Evolutionary conservation across 2,329 filamentous ascomycete species (phyloP).

Genomic region (Calonectria naviculata): DNA sequence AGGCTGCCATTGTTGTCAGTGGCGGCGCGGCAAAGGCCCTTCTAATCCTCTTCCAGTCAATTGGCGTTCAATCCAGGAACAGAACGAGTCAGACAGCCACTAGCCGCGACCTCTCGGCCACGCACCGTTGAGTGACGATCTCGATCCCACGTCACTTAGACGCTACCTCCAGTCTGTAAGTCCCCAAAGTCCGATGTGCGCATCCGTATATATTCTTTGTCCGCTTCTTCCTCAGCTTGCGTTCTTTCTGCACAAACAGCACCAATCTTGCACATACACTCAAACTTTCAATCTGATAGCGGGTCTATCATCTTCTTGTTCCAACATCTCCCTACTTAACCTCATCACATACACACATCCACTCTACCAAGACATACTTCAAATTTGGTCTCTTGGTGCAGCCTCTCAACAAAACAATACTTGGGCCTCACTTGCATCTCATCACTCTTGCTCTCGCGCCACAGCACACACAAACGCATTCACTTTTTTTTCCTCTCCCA

Average conservation of each 20-base stretch:
- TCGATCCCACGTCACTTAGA: slow-evolving; percentile 6
- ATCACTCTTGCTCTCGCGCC: neutral
- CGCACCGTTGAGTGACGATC: neutral
- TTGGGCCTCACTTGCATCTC: neutral
- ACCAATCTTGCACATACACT: neutral
- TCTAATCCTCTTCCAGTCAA: slow-evolving; percentile 11
- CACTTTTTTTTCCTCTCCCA: neutral
- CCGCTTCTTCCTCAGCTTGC: neutral
- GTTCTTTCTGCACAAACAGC: neutral
- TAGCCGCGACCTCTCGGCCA: neutral
- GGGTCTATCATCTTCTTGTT: neutral
- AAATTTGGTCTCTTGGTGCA: neutral
- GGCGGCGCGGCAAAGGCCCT: neutral
- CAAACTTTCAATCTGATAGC: neutral
- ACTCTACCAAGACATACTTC: neutral
- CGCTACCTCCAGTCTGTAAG: slow-evolving; percentile 6
- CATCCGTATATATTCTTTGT: slow-evolving; percentile 6
- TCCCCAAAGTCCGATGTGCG: neutral
- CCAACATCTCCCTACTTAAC: neutral
- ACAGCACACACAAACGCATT: neutral
- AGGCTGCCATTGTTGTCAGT: neutral
- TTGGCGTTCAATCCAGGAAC: slow-evolving; percentile 9
- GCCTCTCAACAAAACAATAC: neutral
- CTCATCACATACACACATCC: neutral
- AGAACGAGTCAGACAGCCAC: slow-evolving; percentile 17